phyloP scores from a whole-genome alignment of 331 rosid genomes.

The Quercus tomentella region DNA sequence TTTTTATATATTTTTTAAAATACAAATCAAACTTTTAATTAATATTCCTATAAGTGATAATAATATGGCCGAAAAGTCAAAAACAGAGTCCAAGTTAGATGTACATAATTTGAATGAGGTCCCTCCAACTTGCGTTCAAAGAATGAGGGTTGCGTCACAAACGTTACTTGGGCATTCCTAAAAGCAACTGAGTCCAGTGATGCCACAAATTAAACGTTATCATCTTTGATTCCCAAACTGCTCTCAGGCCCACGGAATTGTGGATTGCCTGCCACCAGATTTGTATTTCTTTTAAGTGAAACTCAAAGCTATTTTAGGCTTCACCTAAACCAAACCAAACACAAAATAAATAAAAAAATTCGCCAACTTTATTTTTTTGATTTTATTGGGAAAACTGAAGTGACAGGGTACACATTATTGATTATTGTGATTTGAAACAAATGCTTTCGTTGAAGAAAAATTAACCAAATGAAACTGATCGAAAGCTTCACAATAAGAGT shows the following conservation, averaged over 20 bases:
- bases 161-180: too few species aligned
- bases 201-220: background rate
- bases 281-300: background rate
- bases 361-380: too few species aligned
- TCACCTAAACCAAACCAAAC: too few species aligned
- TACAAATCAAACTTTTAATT: background rate
- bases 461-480: too few species aligned
- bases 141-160: background rate
- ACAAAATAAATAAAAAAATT: too few species aligned
- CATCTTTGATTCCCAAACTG: background rate
- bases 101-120: background rate
- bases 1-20: too few species aligned
- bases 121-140: background rate
- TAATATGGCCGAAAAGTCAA: background rate
- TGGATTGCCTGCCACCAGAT: conserved; percentile 10
- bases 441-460: too few species aligned
- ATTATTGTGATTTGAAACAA: background rate
- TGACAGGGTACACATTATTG: too few species aligned
- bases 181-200: background rate
- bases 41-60: background rate
- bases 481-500: too few species aligned
- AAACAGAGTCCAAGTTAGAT: too few species aligned
- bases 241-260: conserved; percentile 11
- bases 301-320: background rate
- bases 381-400: too few species aligned